Conservation (phyloP, 148 eudicot genomes). For the Nyssa sinensis region DNA sequence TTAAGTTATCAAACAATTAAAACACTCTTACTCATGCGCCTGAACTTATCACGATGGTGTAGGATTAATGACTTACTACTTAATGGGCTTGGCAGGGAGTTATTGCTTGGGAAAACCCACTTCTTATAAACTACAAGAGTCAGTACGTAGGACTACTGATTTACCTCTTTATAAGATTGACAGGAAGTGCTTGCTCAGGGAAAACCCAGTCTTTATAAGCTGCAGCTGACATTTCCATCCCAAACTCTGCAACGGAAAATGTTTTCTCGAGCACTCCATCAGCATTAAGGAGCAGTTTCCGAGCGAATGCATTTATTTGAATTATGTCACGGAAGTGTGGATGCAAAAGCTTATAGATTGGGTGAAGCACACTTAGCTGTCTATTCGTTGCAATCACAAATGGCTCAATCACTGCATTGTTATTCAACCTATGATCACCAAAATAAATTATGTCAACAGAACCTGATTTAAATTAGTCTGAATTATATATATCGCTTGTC, state of each 20-base stretch:
- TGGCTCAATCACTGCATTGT: constrained; percentile 19
- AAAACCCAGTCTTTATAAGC: constrained; percentile 34
- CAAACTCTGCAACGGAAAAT: constrained; percentile 25
- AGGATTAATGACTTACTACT: too few species aligned
- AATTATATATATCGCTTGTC: too few species aligned
- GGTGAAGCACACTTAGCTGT: constrained; percentile 47
- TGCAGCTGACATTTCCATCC: constrained; percentile 39
- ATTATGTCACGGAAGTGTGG: constrained; percentile 48
- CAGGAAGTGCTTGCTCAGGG: constrained; percentile 34
- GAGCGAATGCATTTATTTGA: constrained; percentile 42
- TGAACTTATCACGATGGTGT: too few species aligned
- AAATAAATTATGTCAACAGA: too few species aligned
- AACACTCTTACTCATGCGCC: too few species aligned
- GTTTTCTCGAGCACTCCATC: constrained; percentile 39
- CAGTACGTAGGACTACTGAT: too few species aligned
- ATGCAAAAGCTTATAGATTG: constrained; percentile 40
- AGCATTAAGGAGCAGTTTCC: constrained; percentile 40
- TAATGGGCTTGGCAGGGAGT: too few species aligned
- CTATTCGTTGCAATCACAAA: constrained; percentile 42
- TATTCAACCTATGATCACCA: constrained; percentile 10
- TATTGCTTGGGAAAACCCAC: too few species aligned
- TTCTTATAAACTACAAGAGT: too few species aligned
- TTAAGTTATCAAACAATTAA: too few species aligned
- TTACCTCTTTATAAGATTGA: constrained; percentile 23
- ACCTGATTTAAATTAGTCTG: too few species aligned